These are phyloP conservation scores for Talaromyces sp. DNA, from an alignment of 2,329 filamentous ascomycete genomes.

Conservation along the genomic window DNA sequence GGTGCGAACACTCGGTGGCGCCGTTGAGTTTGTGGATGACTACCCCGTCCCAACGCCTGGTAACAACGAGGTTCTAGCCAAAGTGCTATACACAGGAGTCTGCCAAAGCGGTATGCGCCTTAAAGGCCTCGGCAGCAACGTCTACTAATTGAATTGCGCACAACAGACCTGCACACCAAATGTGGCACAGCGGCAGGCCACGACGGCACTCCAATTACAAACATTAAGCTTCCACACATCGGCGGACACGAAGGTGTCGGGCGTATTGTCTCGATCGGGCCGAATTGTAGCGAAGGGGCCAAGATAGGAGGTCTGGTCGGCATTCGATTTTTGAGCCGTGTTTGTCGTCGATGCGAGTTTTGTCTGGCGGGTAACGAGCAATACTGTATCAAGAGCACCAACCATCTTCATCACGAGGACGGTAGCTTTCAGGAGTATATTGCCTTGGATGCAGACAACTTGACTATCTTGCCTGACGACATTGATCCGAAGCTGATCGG, in stretches of 20 bases:
- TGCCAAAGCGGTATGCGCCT: conserved; percentile 37
- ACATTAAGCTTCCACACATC: conserved; percentile 42
- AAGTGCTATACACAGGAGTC: conserved; percentile 41
- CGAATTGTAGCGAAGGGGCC: conserved; percentile 27
- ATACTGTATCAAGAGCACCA: conserved; percentile 37
- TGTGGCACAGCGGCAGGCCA: conserved; percentile 32
- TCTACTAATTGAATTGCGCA: not conserved
- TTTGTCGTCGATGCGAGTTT: conserved; percentile 40
- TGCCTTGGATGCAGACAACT: conserved; percentile 38
- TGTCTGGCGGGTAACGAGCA: conserved; percentile 37
- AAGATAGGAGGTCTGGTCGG: conserved; percentile 37
- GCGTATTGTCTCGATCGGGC: conserved; percentile 35
- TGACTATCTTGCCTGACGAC: conserved; percentile 39
- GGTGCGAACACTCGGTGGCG: conserved; percentile 35
- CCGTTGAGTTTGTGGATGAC: conserved; percentile 34
- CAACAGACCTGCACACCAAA: conserved; percentile 36
- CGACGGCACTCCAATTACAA: conserved; percentile 36
- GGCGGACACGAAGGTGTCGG: conserved; percentile 43
- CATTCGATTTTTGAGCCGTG: conserved; percentile 37
- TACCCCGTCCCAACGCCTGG: conserved; percentile 37
- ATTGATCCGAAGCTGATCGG: conserved; percentile 36
- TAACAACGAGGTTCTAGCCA: conserved; percentile 39
- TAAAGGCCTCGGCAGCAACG: not conserved
- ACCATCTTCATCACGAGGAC: conserved; percentile 43
- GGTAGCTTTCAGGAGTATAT: conserved; percentile 43